Percentiles rank a stretch among this genome's conserved stretches.
Conservation (phyloP, 2,329 filamentous ascomycete species). For the Aureobasidium vineae region DNA sequence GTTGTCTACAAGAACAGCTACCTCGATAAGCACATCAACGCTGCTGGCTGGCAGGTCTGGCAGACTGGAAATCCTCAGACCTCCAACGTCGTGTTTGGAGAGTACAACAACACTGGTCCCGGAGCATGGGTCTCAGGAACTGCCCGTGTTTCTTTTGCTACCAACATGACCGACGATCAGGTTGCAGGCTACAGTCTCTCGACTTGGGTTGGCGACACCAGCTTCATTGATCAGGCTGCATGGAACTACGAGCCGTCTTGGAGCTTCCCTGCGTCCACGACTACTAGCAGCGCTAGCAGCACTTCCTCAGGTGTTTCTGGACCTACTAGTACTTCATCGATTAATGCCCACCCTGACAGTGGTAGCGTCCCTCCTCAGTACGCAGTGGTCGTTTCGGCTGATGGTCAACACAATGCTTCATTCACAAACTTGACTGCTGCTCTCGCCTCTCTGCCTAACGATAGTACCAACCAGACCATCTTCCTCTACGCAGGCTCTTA, state of each 20-base stretch:
- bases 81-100: constrained; percentile 54
- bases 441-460: constrained; percentile 40
- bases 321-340: constrained; percentile 35
- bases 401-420: constrained; percentile 36
- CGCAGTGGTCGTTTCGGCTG: constrained; percentile 46
- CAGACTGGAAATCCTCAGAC: constrained; percentile 49
- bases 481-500: constrained; percentile 46
- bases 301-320: constrained; percentile 12
- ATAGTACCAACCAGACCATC: constrained; percentile 41
- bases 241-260: constrained; percentile 44
- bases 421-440: constrained; percentile 41
- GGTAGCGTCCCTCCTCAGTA: constrained; percentile 44
- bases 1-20: constrained; percentile 52
- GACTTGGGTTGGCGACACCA: constrained; percentile 44
- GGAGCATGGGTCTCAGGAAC: constrained; percentile 52
- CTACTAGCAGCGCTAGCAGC: constrained; percentile 22
- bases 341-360: constrained; percentile 43
- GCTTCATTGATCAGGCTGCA: constrained; percentile 46
- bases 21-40: constrained; percentile 56
- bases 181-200: constrained; percentile 41
- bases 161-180: constrained; percentile 40
- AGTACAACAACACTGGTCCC: constrained; percentile 58
- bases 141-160: constrained; percentile 52
- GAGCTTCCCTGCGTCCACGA: constrained; percentile 30
- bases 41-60: constrained; percentile 59